These are phyloP conservation scores for Ceratocystis alfenasii DNA, from an alignment of 2,329 filamentous ascomycete species.

Conservation along the genomic window DNA sequence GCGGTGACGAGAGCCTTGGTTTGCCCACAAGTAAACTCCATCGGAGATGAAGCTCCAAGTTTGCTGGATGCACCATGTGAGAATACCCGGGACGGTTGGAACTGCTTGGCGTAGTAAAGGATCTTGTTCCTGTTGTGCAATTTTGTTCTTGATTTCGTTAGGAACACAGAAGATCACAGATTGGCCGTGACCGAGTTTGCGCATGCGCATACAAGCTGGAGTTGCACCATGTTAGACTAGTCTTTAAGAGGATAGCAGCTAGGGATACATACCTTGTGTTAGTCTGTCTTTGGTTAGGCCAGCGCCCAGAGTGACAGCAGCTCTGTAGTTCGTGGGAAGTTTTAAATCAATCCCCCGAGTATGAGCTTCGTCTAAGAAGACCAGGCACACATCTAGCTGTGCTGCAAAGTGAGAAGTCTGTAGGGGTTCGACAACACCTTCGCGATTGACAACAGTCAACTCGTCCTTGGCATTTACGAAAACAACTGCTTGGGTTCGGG, in stretches of 20 bases:
- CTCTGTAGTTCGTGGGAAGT: slow-evolving; percentile 46
- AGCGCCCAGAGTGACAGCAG: slow-evolving; percentile 55
- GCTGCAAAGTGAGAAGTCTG: slow-evolving; percentile 46
- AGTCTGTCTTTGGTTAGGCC: slow-evolving; percentile 55
- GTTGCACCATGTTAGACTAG: neutral
- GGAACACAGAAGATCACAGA: slow-evolving; percentile 50
- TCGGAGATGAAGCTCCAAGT: slow-evolving; percentile 40
- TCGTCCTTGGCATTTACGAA: slow-evolving; percentile 33
- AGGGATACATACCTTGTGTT: slow-evolving; percentile 46
- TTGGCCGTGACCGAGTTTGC: slow-evolving; percentile 55
- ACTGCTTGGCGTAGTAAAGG: neutral
- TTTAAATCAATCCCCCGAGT: slow-evolving; percentile 58
- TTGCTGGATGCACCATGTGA: slow-evolving; percentile 48
- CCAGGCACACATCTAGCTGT: slow-evolving; percentile 46
- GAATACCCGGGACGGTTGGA: slow-evolving; percentile 42
- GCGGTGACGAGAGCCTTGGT: slow-evolving; percentile 44
- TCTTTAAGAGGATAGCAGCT: neutral
- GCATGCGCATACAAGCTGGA: slow-evolving; percentile 57
- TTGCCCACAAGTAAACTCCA: slow-evolving; percentile 47
- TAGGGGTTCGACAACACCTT: slow-evolving; percentile 37
- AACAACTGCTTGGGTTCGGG: slow-evolving; percentile 25
- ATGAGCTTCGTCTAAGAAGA: slow-evolving; percentile 60
- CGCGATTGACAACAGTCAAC: slow-evolving; percentile 40
- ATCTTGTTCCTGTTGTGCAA: slow-evolving; percentile 28
- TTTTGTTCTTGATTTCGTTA: slow-evolving; percentile 45